phyloP scores from a whole-genome alignment of 371 early-diverging fungal species.

The Nematocida sp. region DNA sequence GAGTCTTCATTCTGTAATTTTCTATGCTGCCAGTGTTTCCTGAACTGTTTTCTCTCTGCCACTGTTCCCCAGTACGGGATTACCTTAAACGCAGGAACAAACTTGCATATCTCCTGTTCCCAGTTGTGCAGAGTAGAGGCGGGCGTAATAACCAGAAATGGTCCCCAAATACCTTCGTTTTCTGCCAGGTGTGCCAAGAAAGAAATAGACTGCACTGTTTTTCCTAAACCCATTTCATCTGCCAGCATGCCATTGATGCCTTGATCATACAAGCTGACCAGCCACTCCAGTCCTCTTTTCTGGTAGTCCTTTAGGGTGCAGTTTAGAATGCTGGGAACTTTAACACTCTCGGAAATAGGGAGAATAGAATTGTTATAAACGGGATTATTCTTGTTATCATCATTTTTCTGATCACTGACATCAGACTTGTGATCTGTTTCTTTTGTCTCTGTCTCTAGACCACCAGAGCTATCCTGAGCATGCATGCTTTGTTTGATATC shows the following conservation, averaged over 20 bases:
- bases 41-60: constrained; percentile 75
- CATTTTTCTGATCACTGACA: constrained; percentile 66
- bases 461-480: constrained; percentile 1
- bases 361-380: constrained; percentile 50
- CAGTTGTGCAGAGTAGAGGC: constrained; percentile 90
- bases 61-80: constrained; percentile 82
- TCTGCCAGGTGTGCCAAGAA: constrained; percentile 69
- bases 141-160: constrained; percentile 85
- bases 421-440: constrained; percentile 1
- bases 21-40: constrained; percentile 74
- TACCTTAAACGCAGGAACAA: constrained; percentile 77
- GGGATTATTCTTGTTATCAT: not conserved
- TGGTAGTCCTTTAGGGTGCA: constrained; percentile 68
- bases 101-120: constrained; percentile 82
- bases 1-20: constrained; percentile 70
- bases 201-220: constrained; percentile 88
- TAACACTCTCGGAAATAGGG: constrained; percentile 27
- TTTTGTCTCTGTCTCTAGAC: not conserved
- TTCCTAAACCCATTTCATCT: constrained; percentile 91
- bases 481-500: too few relatives aligned
- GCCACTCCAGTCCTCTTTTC: constrained; percentile 93
- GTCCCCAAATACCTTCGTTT: constrained; percentile 79
- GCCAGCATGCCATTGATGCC: constrained; percentile 93
- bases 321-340: constrained; percentile 48
- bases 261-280: constrained; percentile 83